Percentiles rank a stretch among this genome's conserved stretches.
These are phyloP conservation scores for Wilhelminamyces savonicus DNA, from an alignment of 805 yeast genomes.

Conservation along the genomic window DNA sequence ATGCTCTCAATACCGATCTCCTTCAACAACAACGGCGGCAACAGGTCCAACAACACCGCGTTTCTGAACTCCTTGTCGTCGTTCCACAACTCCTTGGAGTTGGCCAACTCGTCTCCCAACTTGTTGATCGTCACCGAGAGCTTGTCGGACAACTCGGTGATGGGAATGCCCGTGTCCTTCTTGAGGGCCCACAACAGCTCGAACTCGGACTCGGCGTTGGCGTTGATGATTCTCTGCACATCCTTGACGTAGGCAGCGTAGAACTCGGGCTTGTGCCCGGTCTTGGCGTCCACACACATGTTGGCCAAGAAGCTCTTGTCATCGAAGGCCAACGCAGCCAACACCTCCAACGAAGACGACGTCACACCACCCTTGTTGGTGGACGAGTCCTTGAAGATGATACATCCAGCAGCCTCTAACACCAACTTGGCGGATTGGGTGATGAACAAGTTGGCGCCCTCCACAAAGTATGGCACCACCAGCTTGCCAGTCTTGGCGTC, in stretches of 20 bases:
- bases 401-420: conserved; percentile 80
- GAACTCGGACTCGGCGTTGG: conserved; percentile 81
- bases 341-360: conserved; percentile 89
- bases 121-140: conserved; percentile 79
- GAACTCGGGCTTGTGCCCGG: conserved; percentile 58
- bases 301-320: conserved; percentile 73
- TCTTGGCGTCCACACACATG: conserved; percentile 65
- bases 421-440: conserved; percentile 89
- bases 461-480: conserved; percentile 82
- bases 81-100: conserved; percentile 77
- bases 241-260: conserved; percentile 78
- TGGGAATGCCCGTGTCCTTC: conserved; percentile 54
- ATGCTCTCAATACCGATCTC: conserved; percentile 63
- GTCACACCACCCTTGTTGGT: conserved; percentile 99
- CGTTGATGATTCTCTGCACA: conserved; percentile 70
- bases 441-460: conserved; percentile 94
- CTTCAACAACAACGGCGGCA: conserved; percentile 66
- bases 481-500: conserved; percentile 72
- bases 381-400: conserved; percentile 91
- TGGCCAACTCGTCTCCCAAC: conserved; percentile 78
- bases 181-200: conserved; percentile 79
- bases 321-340: conserved; percentile 87
- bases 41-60: conserved; percentile 66
- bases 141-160: conserved; percentile 71
- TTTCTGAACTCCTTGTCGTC: conserved; percentile 73